Conservation (phyloP, 441 rosid genomes). For the Flueggea neowawraea region DNA sequence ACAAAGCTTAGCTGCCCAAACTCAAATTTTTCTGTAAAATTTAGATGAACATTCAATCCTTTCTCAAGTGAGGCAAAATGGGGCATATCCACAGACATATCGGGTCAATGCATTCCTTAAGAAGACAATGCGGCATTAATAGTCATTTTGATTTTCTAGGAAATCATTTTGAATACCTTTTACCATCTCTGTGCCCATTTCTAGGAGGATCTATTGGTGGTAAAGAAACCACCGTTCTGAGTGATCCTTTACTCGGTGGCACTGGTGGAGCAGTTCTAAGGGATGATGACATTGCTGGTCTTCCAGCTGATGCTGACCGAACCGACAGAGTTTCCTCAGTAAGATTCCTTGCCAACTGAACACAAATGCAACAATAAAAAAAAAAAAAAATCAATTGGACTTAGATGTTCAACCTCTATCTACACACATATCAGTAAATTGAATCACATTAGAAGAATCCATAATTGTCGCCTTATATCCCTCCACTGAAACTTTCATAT, state of each 20-base stretch:
- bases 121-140: too few species aligned
- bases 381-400: constrained; percentile 8
- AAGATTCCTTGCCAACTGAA: constrained; percentile 65
- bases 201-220: constrained; percentile 62
- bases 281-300: constrained; percentile 23
- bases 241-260: constrained; percentile 41
- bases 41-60: too few species aligned
- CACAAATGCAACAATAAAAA: background rate
- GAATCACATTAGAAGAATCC: too few species aligned
- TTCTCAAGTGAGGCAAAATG: too few species aligned
- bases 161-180: constrained; percentile 16
- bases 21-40: too few species aligned
- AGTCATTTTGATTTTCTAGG: background rate
- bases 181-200: constrained; percentile 26
- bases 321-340: constrained; percentile 43
- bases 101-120: too few species aligned
- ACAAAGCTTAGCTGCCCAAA: too few species aligned
- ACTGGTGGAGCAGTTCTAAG: constrained; percentile 20
- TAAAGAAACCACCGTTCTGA: constrained; percentile 49
- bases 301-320: constrained; percentile 66
- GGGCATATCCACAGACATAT: too few species aligned
- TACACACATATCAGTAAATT: too few species aligned
- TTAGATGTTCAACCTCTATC: background rate
- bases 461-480: too few species aligned
- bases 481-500: too few species aligned